A percentile compares a stretch with the other conserved stretches of the same genome.
Evolutionary conservation across 75 land plant species (phyloP).

Genomic region (Picea sitchensis): DNA sequence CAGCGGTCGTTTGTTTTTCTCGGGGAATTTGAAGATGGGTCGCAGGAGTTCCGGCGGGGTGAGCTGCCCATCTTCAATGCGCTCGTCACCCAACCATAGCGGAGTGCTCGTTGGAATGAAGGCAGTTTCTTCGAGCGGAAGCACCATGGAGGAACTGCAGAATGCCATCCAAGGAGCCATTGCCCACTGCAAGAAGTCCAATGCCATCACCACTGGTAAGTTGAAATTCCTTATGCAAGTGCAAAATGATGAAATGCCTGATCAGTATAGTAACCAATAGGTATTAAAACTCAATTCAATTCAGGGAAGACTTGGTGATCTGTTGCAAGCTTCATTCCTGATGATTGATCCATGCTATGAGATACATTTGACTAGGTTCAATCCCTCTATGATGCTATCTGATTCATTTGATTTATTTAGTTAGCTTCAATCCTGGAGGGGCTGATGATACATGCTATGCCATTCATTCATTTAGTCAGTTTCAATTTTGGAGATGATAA

Average conservation of each 20-base stretch:
- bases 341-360: not conserved
- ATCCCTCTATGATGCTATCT: too few relatives aligned
- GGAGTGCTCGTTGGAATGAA: slow-evolving; percentile 31
- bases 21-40: slow-evolving; percentile 37
- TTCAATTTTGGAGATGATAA: too few relatives aligned
- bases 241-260: not conserved
- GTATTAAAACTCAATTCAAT: not conserved
- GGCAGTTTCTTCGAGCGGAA: slow-evolving; percentile 22
- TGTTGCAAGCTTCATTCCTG: not conserved
- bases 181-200: slow-evolving; percentile 80
- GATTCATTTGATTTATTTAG: too few relatives aligned
- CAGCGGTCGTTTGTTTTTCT: slow-evolving; percentile 31
- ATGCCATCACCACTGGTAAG: slow-evolving; percentile 15
- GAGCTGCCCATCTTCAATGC: slow-evolving; percentile 74
- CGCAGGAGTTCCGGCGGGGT: slow-evolving; percentile 18
- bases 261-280: not conserved
- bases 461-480: too few relatives aligned
- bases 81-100: slow-evolving; percentile 66
- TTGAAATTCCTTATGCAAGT: not conserved
- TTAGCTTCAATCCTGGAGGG: too few relatives aligned
- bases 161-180: slow-evolving; percentile 89
- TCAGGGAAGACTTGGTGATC: not conserved
- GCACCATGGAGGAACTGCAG: slow-evolving; percentile 80
- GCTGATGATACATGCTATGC: too few relatives aligned
- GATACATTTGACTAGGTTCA: too few relatives aligned